phyloP scores from a whole-genome alignment of 2,329 filamentous ascomycete genomes.

The Dothideomycetes sp. region DNA sequence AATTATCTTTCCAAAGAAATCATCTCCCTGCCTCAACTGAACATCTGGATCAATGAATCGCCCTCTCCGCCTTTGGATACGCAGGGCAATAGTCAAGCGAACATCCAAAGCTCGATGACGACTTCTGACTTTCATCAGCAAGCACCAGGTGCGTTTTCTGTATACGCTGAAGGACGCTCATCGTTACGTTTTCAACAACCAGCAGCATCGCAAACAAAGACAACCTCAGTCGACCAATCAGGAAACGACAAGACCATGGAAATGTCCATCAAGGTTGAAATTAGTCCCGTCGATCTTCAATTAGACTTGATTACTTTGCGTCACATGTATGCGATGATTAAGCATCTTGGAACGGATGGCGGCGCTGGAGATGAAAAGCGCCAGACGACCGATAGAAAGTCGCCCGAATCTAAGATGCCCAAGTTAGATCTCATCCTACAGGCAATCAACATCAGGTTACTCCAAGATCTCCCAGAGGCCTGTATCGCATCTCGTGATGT shows the following conservation, averaged over 20 bases:
- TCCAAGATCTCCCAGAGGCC: constrained; percentile 1
- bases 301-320: constrained; percentile 4
- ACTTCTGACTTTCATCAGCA: constrained; percentile 19
- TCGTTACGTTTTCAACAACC: constrained; percentile 3
- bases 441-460: background rate
- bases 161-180: constrained; percentile 31
- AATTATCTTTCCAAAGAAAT: constrained; percentile 5
- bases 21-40: background rate
- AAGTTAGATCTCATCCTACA: no score
- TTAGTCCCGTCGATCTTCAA: background rate
- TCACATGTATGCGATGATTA: no score
- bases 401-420: no score
- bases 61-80: background rate
- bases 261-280: constrained; percentile 1
- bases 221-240: background rate
- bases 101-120: constrained; percentile 2
- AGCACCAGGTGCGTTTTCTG: constrained; percentile 40
- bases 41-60: background rate
- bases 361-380: no score
- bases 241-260: background rate
- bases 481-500: background rate
- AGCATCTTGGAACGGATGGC: no score
- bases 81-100: background rate
- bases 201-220: background rate
- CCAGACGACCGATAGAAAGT: no score